Evolutionary conservation across 1,284 basidiomycete species (phyloP), one percentile per base, ranked within the genome.

Genomic region (Ceratobasidium papillatum): DNA sequence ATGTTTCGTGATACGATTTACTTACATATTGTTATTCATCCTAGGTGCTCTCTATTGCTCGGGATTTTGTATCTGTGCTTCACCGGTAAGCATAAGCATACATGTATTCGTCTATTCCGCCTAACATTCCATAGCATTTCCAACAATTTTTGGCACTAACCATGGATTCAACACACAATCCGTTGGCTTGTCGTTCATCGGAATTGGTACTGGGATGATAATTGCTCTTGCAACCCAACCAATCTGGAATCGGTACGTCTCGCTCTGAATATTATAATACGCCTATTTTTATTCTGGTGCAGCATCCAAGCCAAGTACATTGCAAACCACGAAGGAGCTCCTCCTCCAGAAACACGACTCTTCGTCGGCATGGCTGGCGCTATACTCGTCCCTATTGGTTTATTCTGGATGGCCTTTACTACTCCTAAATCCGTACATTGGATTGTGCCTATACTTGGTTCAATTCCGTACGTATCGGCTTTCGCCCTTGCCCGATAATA

Each of bases 361-460:
- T 79, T 90, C 49, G 87, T 90, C 81, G 92, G 90, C 7, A 86
- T 91, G 82, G 83, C 86, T 7, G 94, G 93, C 17, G 92, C 85
- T 0, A 80, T 94, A 25, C 83, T 93, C 25, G 87, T 89, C 14
- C 91, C 94, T 0, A 73, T 93, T 32, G 85, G 89, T 14, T 84
- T 94, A 0, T 91, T 89, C 80, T 89, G 90, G 83, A 85, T 94
- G 63, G 91, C 91, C 0, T 91, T 92, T 77, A 92, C 92, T 0
- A 89, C 89, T 0, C 91, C 90, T 80, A 82, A 82, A 7, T 80
- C 80, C 19, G 88, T 94, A 0, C 92, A 89, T 75, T 94, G 93
- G 92, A 90, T 90, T 41, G 86, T 85, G 0, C 90, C 90, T 9
- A 89, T 92, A 78, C 83, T 93, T 66, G 87, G 86, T 2, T 89